A percentile compares a stretch with the other conserved stretches of the same genome.
Evolutionary conservation across 352 stramenopile genomes (phyloP).

Genomic region (Pythium biforme): DNA sequence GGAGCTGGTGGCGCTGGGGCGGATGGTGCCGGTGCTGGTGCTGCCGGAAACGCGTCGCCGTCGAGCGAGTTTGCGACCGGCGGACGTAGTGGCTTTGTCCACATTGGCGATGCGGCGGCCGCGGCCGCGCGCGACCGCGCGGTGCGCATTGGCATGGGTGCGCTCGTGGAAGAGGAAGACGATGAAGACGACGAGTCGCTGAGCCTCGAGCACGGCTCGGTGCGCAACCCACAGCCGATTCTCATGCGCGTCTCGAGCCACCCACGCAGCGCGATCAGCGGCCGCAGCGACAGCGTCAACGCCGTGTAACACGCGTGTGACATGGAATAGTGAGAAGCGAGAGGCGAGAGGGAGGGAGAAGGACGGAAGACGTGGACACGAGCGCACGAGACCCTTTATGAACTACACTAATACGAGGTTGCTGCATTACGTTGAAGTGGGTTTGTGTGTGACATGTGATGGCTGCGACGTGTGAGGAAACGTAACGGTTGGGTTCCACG

Average conservation of each 20-base stretch:
- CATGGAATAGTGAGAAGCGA: not conserved
- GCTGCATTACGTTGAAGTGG: not conserved
- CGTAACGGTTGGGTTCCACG: no score
- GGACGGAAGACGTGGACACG: not conserved
- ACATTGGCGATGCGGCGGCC: not conserved
- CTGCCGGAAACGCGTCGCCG: not conserved
- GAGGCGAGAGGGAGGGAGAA: no score
- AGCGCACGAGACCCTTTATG: no score
- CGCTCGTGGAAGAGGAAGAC: conserved; percentile 1
- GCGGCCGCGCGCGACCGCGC: conserved; percentile 1
- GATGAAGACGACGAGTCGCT: conserved; percentile 23
- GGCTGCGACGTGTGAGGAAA: not conserved
- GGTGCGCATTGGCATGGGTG: conserved; percentile 1
- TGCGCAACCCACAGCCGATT: conserved; percentile 20
- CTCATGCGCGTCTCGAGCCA: conserved; percentile 22
- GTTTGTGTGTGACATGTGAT: not conserved
- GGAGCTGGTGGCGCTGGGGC: no score
- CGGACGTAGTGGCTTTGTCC: conserved; percentile 21
- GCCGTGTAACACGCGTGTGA: not conserved
- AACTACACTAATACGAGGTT: no score
- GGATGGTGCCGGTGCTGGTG: no score
- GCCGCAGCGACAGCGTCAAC: conserved; percentile 13
- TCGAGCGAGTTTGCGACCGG: conserved; percentile 14
- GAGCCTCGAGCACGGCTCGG: conserved; percentile 16
- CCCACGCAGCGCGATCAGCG: conserved; percentile 13